Evolutionary conservation across 345 rosid genomes (phyloP).

Genomic region (Camelina hispida): DNA sequence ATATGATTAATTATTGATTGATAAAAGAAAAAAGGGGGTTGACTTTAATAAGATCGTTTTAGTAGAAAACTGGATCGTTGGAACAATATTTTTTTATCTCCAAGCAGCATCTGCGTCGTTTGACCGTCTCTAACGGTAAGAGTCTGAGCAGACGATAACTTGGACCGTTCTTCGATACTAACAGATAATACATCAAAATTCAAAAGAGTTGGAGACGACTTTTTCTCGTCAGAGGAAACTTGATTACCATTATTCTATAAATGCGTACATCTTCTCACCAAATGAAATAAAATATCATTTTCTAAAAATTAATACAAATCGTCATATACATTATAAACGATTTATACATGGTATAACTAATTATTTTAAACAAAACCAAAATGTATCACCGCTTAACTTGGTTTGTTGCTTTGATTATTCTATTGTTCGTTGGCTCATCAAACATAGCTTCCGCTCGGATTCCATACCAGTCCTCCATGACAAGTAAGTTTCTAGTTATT

Average conservation of each 20-base stretch:
- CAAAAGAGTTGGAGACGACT: background rate
- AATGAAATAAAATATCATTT: background rate
- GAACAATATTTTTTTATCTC: background rate
- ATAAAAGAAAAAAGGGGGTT: no score
- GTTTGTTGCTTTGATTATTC: conserved; percentile 19
- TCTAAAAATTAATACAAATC: background rate
- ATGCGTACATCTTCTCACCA: background rate
- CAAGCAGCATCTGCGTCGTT: no score
- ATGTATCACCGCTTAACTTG: conserved; percentile 26
- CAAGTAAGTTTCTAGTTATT: conserved; percentile 25
- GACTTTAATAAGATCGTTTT: background rate
- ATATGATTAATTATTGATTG: no score
- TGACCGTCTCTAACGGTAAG: no score
- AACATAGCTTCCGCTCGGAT: conserved; percentile 25
- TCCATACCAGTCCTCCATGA: conserved; percentile 1
- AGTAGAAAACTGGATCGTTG: conserved; percentile 33
- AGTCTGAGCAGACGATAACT: background rate
- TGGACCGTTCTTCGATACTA: conserved; percentile 2
- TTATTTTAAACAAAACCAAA: background rate
- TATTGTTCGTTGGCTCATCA: conserved; percentile 31
- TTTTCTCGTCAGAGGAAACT: background rate
- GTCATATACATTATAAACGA: background rate
- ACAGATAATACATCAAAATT: background rate
- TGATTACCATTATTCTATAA: background rate
- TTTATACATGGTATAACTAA: background rate